These are phyloP conservation scores for Maudiozyma bulderi DNA, from an alignment of 805 yeast genomes.

Conservation along the genomic window DNA sequence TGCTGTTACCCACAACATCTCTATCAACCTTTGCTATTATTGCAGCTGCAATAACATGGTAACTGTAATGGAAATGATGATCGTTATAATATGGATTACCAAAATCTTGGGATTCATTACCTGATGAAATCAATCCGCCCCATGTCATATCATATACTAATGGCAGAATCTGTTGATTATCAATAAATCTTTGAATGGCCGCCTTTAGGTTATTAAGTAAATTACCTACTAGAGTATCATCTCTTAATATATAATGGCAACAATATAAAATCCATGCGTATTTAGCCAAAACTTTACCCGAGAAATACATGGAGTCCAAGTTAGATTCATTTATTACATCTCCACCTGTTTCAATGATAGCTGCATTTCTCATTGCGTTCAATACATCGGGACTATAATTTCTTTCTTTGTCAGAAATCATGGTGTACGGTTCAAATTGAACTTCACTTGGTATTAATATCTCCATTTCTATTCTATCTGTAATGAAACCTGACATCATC, in stretches of 20 bases:
- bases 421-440: constrained; percentile 37
- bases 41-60: constrained; percentile 64
- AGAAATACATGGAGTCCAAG: constrained; percentile 76
- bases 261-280: constrained; percentile 80
- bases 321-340: constrained; percentile 33
- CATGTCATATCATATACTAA: constrained; percentile 70
- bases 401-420: constrained; percentile 23
- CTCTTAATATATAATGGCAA: constrained; percentile 54
- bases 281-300: constrained; percentile 83
- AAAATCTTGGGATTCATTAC: constrained; percentile 52
- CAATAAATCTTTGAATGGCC: constrained; percentile 61
- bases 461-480: constrained; percentile 32
- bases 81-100: constrained; percentile 67
- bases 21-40: constrained; percentile 48
- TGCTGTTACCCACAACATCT: constrained; percentile 11
- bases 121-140: constrained; percentile 70
- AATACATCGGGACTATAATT: constrained; percentile 26
- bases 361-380: constrained; percentile 27
- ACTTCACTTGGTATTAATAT: constrained; percentile 37
- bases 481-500: constrained; percentile 35
- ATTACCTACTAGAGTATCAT: constrained; percentile 39
- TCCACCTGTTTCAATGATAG: constrained; percentile 29
- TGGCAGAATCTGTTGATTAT: constrained; percentile 62
- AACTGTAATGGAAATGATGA: constrained; percentile 71
- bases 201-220: constrained; percentile 50